These are phyloP conservation scores for Sporodiniella umbellata DNA, from an alignment of 371 early-diverging fungal genomes.

Conservation along the genomic window DNA sequence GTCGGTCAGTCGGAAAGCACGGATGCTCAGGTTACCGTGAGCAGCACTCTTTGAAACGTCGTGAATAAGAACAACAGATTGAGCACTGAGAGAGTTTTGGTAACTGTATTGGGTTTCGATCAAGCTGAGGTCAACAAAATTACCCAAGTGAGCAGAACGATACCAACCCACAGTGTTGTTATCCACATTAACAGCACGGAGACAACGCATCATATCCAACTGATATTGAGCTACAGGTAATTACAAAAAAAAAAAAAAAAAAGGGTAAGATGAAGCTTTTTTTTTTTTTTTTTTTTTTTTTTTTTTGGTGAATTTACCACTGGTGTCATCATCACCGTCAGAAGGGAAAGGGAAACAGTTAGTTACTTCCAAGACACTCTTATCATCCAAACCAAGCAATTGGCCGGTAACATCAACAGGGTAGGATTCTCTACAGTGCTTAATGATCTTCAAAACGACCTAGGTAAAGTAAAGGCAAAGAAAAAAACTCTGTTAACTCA, in stretches of 20 bases:
- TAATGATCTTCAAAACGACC: slow-evolving; percentile 92
- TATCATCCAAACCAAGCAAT: slow-evolving; percentile 81
- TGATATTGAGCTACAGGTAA: slow-evolving; percentile 75
- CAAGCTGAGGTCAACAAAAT: slow-evolving; percentile 87
- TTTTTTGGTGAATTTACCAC: slow-evolving; percentile 27
- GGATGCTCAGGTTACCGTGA: slow-evolving; percentile 83
- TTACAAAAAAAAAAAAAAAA: too few species aligned
- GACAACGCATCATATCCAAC: slow-evolving; percentile 88
- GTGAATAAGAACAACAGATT: slow-evolving; percentile 89
- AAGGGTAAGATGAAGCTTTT: too few species aligned
- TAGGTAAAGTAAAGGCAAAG: slow-evolving; percentile 19
- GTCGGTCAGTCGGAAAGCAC: slow-evolving; percentile 87
- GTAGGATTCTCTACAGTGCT: slow-evolving; percentile 86
- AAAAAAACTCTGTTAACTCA: not conserved
- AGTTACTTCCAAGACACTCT: slow-evolving; percentile 85
- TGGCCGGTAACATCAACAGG: slow-evolving; percentile 88
- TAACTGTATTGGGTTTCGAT: slow-evolving; percentile 90
- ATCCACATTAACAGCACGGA: slow-evolving; percentile 92
- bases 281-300: not conserved
- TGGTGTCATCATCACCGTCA: slow-evolving; percentile 47
- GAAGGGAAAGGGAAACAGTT: slow-evolving; percentile 86
- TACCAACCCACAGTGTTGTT: slow-evolving; percentile 98
- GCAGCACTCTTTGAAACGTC: slow-evolving; percentile 80
- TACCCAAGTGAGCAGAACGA: slow-evolving; percentile 83
- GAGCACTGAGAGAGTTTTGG: slow-evolving; percentile 79